Evolutionary conservation across 768 basidiomycete genomes (phyloP).

Genomic region (Phaeotremella fagi): DNA sequence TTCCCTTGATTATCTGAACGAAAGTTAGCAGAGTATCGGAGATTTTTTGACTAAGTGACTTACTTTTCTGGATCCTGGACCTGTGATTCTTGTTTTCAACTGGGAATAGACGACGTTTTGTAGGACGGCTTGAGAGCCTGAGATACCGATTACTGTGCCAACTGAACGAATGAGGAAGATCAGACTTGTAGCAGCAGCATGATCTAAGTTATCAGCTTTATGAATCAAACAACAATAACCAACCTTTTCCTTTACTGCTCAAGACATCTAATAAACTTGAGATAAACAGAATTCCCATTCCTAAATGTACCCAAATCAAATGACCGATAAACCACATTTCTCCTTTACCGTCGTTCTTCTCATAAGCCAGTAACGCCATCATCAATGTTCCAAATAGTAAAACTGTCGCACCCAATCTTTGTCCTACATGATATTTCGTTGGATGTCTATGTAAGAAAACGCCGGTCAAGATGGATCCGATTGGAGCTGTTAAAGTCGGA

Average conservation of each 20-base stretch:
- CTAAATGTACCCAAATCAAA: slow-evolving; percentile 18
- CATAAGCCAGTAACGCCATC: slow-evolving; percentile 8
- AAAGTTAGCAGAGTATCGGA: too few relatives aligned
- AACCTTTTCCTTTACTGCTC: slow-evolving; percentile 11
- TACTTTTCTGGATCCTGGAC: background rate
- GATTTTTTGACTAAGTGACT: too few relatives aligned
- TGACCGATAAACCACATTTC: slow-evolving; percentile 12
- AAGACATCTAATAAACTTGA: slow-evolving; percentile 20
- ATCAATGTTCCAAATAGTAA: slow-evolving; percentile 6
- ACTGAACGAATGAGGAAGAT: slow-evolving; percentile 19
- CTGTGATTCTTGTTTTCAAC: slow-evolving; percentile 3
- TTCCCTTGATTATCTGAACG: slow-evolving; percentile 6
- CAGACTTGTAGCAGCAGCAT: slow-evolving; percentile 16
- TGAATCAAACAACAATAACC: background rate
- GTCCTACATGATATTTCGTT: slow-evolving; percentile 2
- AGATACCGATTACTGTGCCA: slow-evolving; percentile 14
- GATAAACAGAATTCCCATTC: slow-evolving; percentile 23
- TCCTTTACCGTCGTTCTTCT: slow-evolving; percentile 2
- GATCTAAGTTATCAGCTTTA: slow-evolving; percentile 7
- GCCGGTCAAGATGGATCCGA: slow-evolving; percentile 17
- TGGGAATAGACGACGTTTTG: slow-evolving; percentile 16
- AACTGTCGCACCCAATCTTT: slow-evolving; percentile 9
- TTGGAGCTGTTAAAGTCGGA: slow-evolving; percentile 17
- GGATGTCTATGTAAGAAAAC: slow-evolving; percentile 13
- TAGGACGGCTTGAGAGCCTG: slow-evolving; percentile 18